These are phyloP conservation scores for Chrysanthemum lavandulifolium DNA, from an alignment of 129 eudicot genomes.

Conservation along the genomic window DNA sequence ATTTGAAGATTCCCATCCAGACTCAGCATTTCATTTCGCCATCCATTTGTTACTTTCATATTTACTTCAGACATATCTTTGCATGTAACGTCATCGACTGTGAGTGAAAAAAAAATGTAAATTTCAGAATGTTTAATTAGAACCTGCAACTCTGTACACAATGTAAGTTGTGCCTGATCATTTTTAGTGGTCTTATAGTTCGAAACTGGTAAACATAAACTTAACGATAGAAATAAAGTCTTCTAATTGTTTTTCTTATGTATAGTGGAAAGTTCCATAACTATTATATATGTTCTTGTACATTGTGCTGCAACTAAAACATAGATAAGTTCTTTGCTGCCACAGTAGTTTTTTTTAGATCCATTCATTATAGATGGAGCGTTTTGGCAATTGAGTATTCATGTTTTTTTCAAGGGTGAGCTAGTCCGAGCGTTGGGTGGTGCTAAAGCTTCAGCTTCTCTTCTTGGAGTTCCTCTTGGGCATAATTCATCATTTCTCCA, in stretches of 20 bases:
- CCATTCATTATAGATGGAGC: not conserved
- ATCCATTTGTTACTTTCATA: no score
- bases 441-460: slow-evolving; percentile 76
- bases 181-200: no score
- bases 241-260: not conserved
- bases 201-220: not conserved
- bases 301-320: not conserved
- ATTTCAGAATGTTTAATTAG: slow-evolving; percentile 1
- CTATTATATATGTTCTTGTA: not conserved
- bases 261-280: not conserved
- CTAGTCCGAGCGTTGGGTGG: slow-evolving; percentile 90
- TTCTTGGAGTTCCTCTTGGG: slow-evolving; percentile 96
- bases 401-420: slow-evolving; percentile 59
- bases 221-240: not conserved
- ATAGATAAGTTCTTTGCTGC: not conserved
- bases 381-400: no score
- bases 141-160: not conserved
- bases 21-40: no score
- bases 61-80: no score
- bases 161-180: no score
- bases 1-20: no score
- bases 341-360: not conserved
- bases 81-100: no score
- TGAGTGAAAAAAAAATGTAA: not conserved
- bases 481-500: slow-evolving; percentile 97